A percentile compares a stretch with the other conserved stretches of the same genome.
Conservation (phyloP, 345 rosid genomes). For the Populus tremula region DNA sequence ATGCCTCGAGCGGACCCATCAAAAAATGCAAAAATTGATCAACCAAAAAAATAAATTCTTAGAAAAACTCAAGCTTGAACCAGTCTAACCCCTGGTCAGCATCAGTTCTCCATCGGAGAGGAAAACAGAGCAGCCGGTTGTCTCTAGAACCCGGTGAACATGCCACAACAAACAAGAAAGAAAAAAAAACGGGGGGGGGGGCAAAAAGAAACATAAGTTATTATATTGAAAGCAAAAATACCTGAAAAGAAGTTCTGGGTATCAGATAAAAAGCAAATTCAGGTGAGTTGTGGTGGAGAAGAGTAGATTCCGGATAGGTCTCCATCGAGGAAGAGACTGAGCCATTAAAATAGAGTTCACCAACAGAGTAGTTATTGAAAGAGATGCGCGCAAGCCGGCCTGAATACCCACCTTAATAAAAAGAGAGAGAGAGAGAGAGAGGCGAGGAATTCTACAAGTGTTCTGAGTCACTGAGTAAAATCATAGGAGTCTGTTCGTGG, state of each 20-base stretch:
- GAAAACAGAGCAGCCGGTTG: neutral
- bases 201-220: neutral
- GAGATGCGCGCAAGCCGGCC: too few relatives aligned
- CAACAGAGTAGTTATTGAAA: neutral
- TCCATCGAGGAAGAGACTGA: neutral
- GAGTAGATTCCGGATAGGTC: neutral
- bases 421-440: neutral
- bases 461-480: neutral
- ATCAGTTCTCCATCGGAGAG: neutral
- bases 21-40: constrained; percentile 1
- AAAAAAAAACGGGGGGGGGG: neutral
- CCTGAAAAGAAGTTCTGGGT: constrained; percentile 2
- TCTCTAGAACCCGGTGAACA: neutral
- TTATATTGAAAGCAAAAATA: neutral
- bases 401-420: too few relatives aligned
- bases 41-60: neutral
- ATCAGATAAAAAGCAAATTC: neutral
- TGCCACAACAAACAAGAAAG: neutral
- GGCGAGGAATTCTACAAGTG: constrained; percentile 2
- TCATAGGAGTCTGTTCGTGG: neutral
- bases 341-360: neutral
- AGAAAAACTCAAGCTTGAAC: neutral
- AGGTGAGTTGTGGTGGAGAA: neutral
- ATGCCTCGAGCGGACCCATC: neutral
- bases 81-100: neutral